Conservation (phyloP, 2,329 filamentous ascomycete genomes). For the Colletotrichum sojae region DNA sequence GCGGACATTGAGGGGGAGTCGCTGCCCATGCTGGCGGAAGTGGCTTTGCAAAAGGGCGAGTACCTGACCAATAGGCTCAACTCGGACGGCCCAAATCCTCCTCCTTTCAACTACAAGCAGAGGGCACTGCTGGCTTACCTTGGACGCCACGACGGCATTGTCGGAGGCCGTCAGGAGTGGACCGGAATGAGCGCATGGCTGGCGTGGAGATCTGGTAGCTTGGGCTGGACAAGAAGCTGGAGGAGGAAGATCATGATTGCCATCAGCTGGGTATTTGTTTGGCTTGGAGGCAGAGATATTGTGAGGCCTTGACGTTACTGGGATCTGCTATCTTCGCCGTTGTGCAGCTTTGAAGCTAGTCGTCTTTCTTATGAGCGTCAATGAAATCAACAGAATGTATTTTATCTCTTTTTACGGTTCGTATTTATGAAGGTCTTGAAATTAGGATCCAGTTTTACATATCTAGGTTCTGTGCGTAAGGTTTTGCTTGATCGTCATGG, state of each 20-base stretch:
- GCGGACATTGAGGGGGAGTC: constrained; percentile 31
- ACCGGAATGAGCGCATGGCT: constrained; percentile 30
- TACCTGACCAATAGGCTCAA: constrained; percentile 24
- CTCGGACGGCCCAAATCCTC: background rate
- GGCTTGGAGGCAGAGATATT: constrained; percentile 33
- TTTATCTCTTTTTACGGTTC: too few species aligned
- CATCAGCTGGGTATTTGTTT: constrained; percentile 31
- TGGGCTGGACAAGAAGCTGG: constrained; percentile 37
- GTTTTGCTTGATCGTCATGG: too few species aligned
- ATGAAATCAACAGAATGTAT: too few species aligned
- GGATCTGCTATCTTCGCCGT: too few species aligned
- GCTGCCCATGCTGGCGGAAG: constrained; percentile 28
- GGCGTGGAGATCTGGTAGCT: constrained; percentile 29
- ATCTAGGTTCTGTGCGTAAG: too few species aligned
- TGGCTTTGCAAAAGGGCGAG: constrained; percentile 34
- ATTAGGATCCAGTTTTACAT: too few species aligned
- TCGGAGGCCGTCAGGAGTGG: constrained; percentile 33
- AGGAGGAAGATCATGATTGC: constrained; percentile 31
- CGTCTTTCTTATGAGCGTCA: too few species aligned
- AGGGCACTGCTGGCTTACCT: constrained; percentile 24
- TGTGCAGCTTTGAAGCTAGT: too few species aligned
- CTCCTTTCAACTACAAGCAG: constrained; percentile 27
- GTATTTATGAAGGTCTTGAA: too few species aligned
- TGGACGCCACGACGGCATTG: constrained; percentile 31
- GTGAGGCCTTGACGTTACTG: constrained; percentile 2